Evolutionary conservation across 2,329 filamentous ascomycete species (phyloP).

Genomic region (Penicillium griseofulvum): DNA sequence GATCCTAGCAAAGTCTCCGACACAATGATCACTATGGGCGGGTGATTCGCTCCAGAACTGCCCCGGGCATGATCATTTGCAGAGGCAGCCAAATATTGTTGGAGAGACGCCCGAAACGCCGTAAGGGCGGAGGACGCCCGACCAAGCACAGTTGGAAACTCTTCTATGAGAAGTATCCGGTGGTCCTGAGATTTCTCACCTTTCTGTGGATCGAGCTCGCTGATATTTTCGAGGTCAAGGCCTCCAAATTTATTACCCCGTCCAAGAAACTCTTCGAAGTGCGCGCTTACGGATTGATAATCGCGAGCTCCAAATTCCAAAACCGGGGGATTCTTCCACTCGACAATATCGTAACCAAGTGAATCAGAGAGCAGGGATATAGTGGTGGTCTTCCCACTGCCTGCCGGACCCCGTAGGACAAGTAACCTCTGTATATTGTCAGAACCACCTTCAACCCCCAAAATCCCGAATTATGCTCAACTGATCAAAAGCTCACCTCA

Average conservation of each 20-base stretch:
- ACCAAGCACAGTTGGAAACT: conserved; percentile 75
- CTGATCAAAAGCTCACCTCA: conserved; percentile 30
- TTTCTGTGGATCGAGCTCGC: conserved; percentile 3
- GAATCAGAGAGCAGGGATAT: conserved; percentile 72
- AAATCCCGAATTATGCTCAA: conserved; percentile 1
- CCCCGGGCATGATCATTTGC: conserved; percentile 55
- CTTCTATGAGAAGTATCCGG: conserved; percentile 71
- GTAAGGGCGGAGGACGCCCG: conserved; percentile 62
- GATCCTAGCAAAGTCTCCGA: conserved; percentile 88
- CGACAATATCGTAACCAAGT: conserved; percentile 73
- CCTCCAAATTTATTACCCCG: conserved; percentile 77
- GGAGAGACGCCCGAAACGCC: conserved; percentile 71
- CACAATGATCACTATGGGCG: conserved; percentile 82
- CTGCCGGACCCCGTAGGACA: conserved; percentile 84
- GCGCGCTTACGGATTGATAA: conserved; percentile 67
- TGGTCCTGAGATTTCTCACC: conserved; percentile 28
- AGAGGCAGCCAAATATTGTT: conserved; percentile 67
- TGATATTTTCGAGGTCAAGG: conserved; percentile 51
- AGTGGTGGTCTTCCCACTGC: conserved; percentile 90
- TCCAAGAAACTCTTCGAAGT: conserved; percentile 90
- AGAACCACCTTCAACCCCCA: conserved; percentile 11
- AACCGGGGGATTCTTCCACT: conserved; percentile 83
- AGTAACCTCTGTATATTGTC: conserved; percentile 63
- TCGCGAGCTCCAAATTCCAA: conserved; percentile 59
- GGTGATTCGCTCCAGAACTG: conserved; percentile 45